Conservation (phyloP, 2,329 filamentous ascomycete species). For the Xylaria sp. region DNA sequence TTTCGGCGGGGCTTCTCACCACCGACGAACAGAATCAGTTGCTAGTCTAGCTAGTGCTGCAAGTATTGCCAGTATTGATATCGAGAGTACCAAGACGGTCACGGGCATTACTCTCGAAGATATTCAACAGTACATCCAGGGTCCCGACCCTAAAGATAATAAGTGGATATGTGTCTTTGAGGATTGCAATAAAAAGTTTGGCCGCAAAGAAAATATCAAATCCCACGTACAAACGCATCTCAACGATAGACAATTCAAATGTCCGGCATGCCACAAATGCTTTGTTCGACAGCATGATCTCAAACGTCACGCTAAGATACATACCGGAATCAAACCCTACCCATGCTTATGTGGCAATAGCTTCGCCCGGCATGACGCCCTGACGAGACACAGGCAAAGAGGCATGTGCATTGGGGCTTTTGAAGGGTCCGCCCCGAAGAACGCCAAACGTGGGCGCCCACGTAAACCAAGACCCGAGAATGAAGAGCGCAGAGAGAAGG, state of each 20-base stretch:
- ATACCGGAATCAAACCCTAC: constrained; percentile 95
- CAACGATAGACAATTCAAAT: constrained; percentile 94
- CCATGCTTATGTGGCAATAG: constrained; percentile 93
- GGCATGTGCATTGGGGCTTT: constrained; percentile 98
- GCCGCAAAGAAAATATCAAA: constrained; percentile 98
- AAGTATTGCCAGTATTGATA: constrained; percentile 70
- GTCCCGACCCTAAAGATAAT: constrained; percentile 76
- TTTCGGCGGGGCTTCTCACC: constrained; percentile 51
- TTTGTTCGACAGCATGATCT: constrained; percentile 98
- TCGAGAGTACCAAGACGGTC: constrained; percentile 73
- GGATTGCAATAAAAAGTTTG: constrained; percentile 88
- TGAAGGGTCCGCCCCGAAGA: constrained; percentile 74
- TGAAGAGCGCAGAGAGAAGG: constrained; percentile 66
- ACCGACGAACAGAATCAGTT: constrained; percentile 68
- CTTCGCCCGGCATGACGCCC: constrained; percentile 93
- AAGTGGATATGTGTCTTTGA: constrained; percentile 83
- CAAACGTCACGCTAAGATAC: constrained; percentile 97
- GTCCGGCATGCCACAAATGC: constrained; percentile 91
- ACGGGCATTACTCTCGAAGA: constrained; percentile 91
- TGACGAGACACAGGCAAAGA: constrained; percentile 92
- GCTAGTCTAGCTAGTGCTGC: constrained; percentile 67
- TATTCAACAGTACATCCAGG: constrained; percentile 77
- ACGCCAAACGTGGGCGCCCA: constrained; percentile 71
- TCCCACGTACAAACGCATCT: constrained; percentile 98
- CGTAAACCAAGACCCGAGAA: constrained; percentile 69